These are phyloP conservation scores for Ceratobasidium sp. DNA, from an alignment of 1,284 basidiomycete species.

Conservation along the genomic window DNA sequence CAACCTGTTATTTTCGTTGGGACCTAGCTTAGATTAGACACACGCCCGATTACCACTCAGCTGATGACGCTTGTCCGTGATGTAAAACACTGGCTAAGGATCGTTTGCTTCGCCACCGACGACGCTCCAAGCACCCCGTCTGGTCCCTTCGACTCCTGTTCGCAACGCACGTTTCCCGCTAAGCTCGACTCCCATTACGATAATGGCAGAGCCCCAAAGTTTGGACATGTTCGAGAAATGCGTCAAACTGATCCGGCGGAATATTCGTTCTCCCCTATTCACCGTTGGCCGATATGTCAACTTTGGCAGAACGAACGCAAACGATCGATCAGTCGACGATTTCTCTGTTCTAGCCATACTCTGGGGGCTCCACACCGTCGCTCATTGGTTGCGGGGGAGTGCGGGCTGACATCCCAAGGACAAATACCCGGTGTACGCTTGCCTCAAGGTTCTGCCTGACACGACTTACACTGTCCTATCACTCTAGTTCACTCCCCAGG, in stretches of 20 bases:
- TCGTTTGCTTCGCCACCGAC: no score
- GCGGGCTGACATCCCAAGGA: neutral
- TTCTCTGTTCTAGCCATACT: neutral
- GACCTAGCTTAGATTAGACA: no score
- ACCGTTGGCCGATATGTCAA: neutral
- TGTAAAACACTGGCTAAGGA: neutral
- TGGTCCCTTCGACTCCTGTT: neutral
- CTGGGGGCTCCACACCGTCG: neutral
- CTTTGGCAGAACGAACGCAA: neutral
- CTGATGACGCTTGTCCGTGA: neutral
- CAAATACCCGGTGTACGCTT: slow-evolving; percentile 10
- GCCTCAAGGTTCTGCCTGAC: slow-evolving; percentile 23
- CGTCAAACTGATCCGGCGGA: neutral
- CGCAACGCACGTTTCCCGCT: neutral
- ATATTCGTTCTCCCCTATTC: slow-evolving; percentile 17
- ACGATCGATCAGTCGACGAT: neutral
- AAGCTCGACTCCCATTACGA: neutral
- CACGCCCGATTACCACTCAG: neutral
- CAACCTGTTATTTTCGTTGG: neutral
- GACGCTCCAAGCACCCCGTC: neutral
- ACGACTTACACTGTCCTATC: neutral
- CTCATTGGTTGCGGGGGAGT: neutral
- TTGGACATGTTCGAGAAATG: slow-evolving; percentile 21
- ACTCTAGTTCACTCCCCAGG: neutral
- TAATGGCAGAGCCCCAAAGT: neutral